phyloP scores from a whole-genome alignment of 1,139 yeast genomes.

The Taphrina deformans region DNA sequence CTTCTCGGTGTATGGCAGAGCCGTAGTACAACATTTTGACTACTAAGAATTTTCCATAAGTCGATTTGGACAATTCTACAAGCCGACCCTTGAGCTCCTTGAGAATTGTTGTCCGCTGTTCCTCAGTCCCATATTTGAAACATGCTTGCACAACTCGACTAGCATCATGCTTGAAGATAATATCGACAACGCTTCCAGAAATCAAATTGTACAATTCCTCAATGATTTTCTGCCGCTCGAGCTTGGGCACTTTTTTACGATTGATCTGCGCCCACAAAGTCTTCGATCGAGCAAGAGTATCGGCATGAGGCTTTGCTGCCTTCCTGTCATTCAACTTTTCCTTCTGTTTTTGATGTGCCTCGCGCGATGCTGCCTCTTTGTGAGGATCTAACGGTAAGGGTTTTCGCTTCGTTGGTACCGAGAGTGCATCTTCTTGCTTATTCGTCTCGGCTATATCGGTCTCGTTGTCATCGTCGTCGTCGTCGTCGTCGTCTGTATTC shows the following conservation, averaged over 20 bases:
- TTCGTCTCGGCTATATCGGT: slow-evolving; percentile 33
- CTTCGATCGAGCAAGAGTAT: slow-evolving; percentile 81
- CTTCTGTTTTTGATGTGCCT: slow-evolving; percentile 82
- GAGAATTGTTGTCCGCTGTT: slow-evolving; percentile 73
- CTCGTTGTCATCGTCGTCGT: neutral
- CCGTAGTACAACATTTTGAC: slow-evolving; percentile 92
- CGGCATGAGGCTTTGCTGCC: slow-evolving; percentile 79
- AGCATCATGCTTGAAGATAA: slow-evolving; percentile 94
- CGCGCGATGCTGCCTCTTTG: slow-evolving; percentile 48
- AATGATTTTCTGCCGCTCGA: slow-evolving; percentile 73
- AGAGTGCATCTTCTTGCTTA: slow-evolving; percentile 7
- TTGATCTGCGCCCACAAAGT: slow-evolving; percentile 87
- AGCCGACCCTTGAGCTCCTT: slow-evolving; percentile 70
- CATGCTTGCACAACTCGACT: slow-evolving; percentile 94
- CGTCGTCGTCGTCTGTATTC: neutral
- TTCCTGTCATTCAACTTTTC: slow-evolving; percentile 78
- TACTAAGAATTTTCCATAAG: slow-evolving; percentile 88
- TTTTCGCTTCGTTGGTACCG: slow-evolving; percentile 6
- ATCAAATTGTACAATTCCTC: slow-evolving; percentile 83
- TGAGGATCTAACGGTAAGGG: slow-evolving; percentile 17
- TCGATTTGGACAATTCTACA: slow-evolving; percentile 81
- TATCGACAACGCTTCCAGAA: slow-evolving; percentile 72
- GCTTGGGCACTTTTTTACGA: slow-evolving; percentile 78
- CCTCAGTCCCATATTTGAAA: slow-evolving; percentile 78
- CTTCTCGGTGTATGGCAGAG: slow-evolving; percentile 64